Evolutionary conservation across 1,284 basidiomycete species (phyloP), one percentile per base, ranked within the genome.

Genomic region (Vanrija sp.): DNA sequence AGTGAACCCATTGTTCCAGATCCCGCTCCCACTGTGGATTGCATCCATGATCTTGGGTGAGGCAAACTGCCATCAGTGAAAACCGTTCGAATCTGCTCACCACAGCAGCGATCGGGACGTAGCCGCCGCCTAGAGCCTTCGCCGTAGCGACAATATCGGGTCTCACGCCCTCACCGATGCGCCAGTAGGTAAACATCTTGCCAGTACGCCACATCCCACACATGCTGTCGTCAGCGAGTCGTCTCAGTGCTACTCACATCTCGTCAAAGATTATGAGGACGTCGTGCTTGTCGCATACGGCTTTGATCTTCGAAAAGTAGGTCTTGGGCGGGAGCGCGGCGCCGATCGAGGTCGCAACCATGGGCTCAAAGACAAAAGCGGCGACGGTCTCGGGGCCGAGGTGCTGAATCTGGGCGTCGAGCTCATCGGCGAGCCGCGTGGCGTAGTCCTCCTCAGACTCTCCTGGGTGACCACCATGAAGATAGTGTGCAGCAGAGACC

Each of bases 51-150:
- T 15, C 34, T 34, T 34, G 34, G 34, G 34, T 12, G 34, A 34
- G 34, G 34, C 34, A 14, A 34, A 34, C 34, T 34, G 9, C 9
- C 9, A 12, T 34, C 34, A 34, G 34, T 12, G 34, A 12, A 8
- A 12, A 12, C 10, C 4, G 5, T 5, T 34, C 34, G 34, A 34
- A 23, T 12, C 4, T 12, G 12, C 34, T 34, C 34, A 34, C 34
- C 34, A 34, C 34, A 5, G 34, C 34, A 12, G 34, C 34, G 55
- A 92, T 89, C 18, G 88, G 80, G 6, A 84, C 87, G 75, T 91
- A 92, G 28, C 88, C 90, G 73, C 87, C 89, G 51, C 89, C 89
- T 6, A 92, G 82, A n/a, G 89, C 89, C 72, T 93, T 92, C 2
- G 89, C 90, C 48, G 91, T 81, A 12, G 87, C 85, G 71, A 92